Conservation (phyloP, 768 basidiomycete species). For the Tricholoma sp. region DNA sequence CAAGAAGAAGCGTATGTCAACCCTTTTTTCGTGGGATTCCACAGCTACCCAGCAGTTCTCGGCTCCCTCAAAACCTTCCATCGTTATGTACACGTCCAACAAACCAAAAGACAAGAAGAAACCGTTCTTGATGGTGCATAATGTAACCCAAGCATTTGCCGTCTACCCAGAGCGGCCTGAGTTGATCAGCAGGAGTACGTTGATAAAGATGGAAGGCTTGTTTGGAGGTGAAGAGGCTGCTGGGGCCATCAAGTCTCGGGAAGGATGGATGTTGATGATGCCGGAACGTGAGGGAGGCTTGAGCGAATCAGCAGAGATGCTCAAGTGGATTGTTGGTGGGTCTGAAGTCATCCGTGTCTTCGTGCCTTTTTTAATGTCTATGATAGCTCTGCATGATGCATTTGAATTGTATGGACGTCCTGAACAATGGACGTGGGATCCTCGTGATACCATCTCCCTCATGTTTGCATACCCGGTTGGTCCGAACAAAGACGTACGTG, state of each 20-base stretch:
- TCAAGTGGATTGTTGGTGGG: slow-evolving; percentile 86
- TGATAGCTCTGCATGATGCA: slow-evolving; percentile 72
- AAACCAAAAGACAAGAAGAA: slow-evolving; percentile 75
- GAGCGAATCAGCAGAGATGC: slow-evolving; percentile 73
- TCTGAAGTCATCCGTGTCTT: slow-evolving; percentile 7
- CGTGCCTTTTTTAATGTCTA: slow-evolving; percentile 8
- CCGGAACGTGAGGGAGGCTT: slow-evolving; percentile 69
- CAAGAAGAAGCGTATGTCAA: slow-evolving; percentile 61
- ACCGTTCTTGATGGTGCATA: slow-evolving; percentile 60
- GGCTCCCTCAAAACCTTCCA: slow-evolving; percentile 28
- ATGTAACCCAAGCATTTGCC: slow-evolving; percentile 82
- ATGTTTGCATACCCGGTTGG: slow-evolving; percentile 96
- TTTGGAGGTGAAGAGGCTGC: slow-evolving; percentile 77
- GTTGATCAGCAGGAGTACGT: slow-evolving; percentile 79
- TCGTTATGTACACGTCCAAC: slow-evolving; percentile 56
- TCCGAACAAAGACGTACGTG: slow-evolving; percentile 71
- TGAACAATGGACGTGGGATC: slow-evolving; percentile 83
- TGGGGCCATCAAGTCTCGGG: slow-evolving; percentile 55
- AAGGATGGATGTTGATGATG: slow-evolving; percentile 90
- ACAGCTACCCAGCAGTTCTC: slow-evolving; percentile 21
- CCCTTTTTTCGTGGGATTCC: slow-evolving; percentile 52
- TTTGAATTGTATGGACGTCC: slow-evolving; percentile 90
- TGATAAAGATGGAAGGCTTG: slow-evolving; percentile 88
- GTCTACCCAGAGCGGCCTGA: slow-evolving; percentile 97
- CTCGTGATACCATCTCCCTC: slow-evolving; percentile 70